A percentile compares a stretch with the other conserved stretches of the same genome.
Evolutionary conservation across 2,329 filamentous ascomycete species (phyloP).

Genomic region (Elsinoe ampelina): DNA sequence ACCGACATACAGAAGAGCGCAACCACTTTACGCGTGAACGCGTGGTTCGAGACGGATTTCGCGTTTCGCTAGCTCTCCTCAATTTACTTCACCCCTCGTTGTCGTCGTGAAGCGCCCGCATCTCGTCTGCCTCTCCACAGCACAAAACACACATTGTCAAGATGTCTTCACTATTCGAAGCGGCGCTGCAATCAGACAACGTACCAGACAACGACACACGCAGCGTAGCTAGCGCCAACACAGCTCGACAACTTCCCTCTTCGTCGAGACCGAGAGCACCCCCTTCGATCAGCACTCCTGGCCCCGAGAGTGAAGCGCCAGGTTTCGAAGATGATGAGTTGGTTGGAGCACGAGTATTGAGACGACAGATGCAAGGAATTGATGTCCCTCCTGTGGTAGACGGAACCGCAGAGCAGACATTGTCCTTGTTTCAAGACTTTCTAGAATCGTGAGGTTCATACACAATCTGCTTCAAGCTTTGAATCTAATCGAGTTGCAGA

Average conservation of each 20-base stretch:
- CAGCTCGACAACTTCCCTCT: slow-evolving; percentile 29
- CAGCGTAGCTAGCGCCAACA: slow-evolving; percentile 27
- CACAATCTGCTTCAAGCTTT: neutral
- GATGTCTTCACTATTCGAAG: slow-evolving; percentile 47
- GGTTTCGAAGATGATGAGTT: slow-evolving; percentile 54
- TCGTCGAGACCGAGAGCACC: slow-evolving; percentile 49
- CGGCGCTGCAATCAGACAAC: slow-evolving; percentile 40
- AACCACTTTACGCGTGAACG: slow-evolving; percentile 14
- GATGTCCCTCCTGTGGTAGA: slow-evolving; percentile 67
- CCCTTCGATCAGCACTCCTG: slow-evolving; percentile 42
- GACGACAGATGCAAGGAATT: slow-evolving; percentile 33
- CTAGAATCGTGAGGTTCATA: slow-evolving; percentile 55
- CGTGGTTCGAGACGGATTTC: neutral
- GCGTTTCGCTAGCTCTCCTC: neutral
- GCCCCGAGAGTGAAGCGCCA: slow-evolving; percentile 47
- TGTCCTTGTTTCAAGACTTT: slow-evolving; percentile 69
- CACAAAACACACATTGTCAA: slow-evolving; percentile 13
- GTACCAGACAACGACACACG: slow-evolving; percentile 29
- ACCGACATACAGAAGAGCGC: neutral
- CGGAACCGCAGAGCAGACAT: slow-evolving; percentile 62
- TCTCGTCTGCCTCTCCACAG: neutral
- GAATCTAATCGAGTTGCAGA: neutral
- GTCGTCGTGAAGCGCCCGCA: neutral
- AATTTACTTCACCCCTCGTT: slow-evolving; percentile 3
- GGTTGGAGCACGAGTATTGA: slow-evolving; percentile 44